Percentiles rank a stretch among this genome's conserved stretches.
These are phyloP conservation scores for Tylopilus rubrobrunneus DNA, from an alignment of 768 basidiomycete genomes.

Conservation along the genomic window DNA sequence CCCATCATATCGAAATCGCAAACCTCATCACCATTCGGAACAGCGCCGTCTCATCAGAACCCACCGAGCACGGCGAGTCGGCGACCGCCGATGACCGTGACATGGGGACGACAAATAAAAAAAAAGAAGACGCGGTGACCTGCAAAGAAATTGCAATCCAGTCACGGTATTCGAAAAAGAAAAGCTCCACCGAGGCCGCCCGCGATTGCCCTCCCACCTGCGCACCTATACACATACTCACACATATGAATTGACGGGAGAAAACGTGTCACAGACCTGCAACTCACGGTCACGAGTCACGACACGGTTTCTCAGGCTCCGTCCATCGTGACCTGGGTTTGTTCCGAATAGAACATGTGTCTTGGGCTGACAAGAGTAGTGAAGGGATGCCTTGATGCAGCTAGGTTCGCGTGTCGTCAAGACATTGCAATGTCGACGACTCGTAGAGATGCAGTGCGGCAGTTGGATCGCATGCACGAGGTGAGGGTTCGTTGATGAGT, in stretches of 20 bases:
- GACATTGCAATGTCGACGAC: background rate
- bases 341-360: background rate
- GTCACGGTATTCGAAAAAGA: background rate
- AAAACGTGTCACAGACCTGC: constrained; percentile 5
- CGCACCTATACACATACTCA: background rate
- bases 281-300: constrained; percentile 2
- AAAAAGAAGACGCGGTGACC: constrained; percentile 9
- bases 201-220: background rate
- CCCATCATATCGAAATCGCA: too few relatives aligned
- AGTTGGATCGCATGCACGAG: background rate
- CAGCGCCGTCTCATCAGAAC: too few relatives aligned
- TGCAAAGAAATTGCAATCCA: background rate
- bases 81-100: constrained; percentile 1
- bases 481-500: too few relatives aligned
- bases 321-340: background rate
- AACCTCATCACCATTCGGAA: too few relatives aligned
- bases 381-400: background rate
- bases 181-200: constrained; percentile 1
- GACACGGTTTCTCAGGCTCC: constrained; percentile 2
- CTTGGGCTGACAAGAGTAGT: background rate
- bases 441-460: background rate
- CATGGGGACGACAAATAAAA: background rate
- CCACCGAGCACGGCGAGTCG: background rate
- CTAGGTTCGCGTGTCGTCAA: background rate
- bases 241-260: background rate